Evolutionary conservation across 768 basidiomycete species (phyloP).

Genomic region (Panaeolus papilionaceus): DNA sequence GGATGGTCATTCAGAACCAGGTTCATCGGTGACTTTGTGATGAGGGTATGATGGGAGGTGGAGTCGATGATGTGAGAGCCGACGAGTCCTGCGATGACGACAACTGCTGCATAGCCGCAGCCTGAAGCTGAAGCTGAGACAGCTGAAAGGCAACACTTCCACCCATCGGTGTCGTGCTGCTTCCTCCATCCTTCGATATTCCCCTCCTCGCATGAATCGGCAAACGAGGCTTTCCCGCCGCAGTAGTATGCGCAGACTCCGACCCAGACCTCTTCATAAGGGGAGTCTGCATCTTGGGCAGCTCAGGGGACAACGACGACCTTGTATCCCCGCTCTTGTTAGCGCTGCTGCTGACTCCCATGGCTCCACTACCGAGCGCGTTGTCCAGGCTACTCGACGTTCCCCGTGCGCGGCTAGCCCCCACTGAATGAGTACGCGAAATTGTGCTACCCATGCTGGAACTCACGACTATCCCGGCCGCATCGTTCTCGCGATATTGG

Average conservation of each 20-base stretch:
- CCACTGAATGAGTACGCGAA: slow-evolving; percentile 28
- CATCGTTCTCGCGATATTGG: slow-evolving; percentile 6
- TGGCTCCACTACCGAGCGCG: background rate
- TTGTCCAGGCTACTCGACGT: slow-evolving; percentile 6
- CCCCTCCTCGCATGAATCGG: slow-evolving; percentile 13
- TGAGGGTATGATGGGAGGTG: background rate
- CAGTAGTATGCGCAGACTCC: slow-evolving; percentile 1
- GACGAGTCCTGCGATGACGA: background rate
- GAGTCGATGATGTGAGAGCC: background rate
- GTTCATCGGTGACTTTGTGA: background rate
- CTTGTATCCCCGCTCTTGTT: background rate
- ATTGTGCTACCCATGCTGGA: slow-evolving; percentile 14
- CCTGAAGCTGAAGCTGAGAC: slow-evolving; percentile 5
- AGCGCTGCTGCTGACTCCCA: background rate
- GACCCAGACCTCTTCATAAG: slow-evolving; percentile 12
- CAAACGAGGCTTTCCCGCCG: background rate
- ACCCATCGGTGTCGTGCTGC: background rate
- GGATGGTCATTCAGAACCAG: background rate
- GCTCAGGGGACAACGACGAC: background rate
- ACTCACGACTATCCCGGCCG: slow-evolving; percentile 13
- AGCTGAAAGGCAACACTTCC: slow-evolving; percentile 1
- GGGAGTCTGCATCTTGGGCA: background rate
- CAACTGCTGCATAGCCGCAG: background rate
- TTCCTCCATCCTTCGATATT: slow-evolving; percentile 10
- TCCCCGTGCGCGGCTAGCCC: slow-evolving; percentile 17